Percentiles rank a stretch among this genome's conserved stretches.
Conservation (phyloP, 2,329 filamentous ascomycete genomes). For the Phialophora chinensis region DNA sequence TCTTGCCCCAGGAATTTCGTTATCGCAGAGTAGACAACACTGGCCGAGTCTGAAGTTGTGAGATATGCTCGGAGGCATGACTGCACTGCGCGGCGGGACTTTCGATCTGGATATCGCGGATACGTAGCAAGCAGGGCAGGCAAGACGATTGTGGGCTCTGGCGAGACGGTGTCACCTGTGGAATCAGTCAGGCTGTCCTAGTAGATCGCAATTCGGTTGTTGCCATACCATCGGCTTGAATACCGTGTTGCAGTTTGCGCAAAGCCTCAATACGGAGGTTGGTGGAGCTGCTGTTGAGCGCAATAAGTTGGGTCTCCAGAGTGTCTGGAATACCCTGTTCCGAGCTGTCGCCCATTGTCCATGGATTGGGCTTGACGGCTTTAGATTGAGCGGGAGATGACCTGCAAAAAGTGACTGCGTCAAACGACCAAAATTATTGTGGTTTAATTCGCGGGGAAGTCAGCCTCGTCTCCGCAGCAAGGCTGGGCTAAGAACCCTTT, state of each 20-base stretch:
- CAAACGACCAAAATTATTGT: conserved; percentile 9
- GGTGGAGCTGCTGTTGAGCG: conserved; percentile 36
- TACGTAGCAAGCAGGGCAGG: conserved; percentile 78
- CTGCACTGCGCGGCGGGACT: conserved; percentile 82
- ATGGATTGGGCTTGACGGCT: conserved; percentile 21
- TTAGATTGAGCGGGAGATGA: conserved; percentile 8
- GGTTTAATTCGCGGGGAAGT: not conserved
- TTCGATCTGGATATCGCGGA: conserved; percentile 81
- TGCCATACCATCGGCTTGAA: conserved; percentile 28
- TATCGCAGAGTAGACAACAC: conserved; percentile 47
- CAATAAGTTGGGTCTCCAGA: conserved; percentile 22
- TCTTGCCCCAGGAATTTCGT: conserved; percentile 73
- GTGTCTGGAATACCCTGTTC: conserved; percentile 23
- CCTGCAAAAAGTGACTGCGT: not conserved
- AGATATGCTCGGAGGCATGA: conserved; percentile 75
- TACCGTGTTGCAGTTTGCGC: conserved; percentile 32
- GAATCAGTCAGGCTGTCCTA: conserved; percentile 16
- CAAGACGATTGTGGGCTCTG: conserved; percentile 15
- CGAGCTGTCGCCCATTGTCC: conserved; percentile 34
- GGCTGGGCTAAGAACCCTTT: not conserved
- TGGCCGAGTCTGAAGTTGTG: conserved; percentile 59
- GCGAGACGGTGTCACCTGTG: conserved; percentile 17
- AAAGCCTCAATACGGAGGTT: conserved; percentile 35
- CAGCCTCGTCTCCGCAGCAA: not conserved
- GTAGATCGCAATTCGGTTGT: not conserved